Conservation (phyloP, 2,329 filamentous ascomycete species). For the Trichoderma oligosporum region DNA sequence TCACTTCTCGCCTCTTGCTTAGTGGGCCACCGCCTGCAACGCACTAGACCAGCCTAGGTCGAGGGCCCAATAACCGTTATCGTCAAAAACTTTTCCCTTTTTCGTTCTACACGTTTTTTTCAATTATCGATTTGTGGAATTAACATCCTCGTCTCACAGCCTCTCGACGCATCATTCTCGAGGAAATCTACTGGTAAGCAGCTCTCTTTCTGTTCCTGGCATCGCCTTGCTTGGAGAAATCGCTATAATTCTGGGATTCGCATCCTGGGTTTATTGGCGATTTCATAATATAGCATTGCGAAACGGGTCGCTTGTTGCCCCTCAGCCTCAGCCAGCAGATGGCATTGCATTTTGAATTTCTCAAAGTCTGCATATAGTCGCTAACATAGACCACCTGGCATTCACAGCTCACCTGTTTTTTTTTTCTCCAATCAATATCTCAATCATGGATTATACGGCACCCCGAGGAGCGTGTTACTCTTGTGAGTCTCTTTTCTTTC, state of each 20-base stretch:
- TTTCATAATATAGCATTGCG: background rate
- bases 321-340: constrained; percentile 15
- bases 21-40: constrained; percentile 18
- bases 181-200: constrained; percentile 7
- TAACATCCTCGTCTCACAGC: constrained; percentile 16
- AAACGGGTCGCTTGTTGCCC: constrained; percentile 14
- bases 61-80: constrained; percentile 20
- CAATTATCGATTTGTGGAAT: constrained; percentile 20
- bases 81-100: constrained; percentile 29
- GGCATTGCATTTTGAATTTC: background rate
- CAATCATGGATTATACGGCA: constrained; percentile 42
- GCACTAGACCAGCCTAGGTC: constrained; percentile 24
- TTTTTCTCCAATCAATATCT: constrained; percentile 6
- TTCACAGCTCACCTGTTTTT: background rate
- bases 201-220: background rate
- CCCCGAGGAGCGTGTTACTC: constrained; percentile 49
- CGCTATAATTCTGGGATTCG: background rate
- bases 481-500: constrained; percentile 38
- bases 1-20: constrained; percentile 4
- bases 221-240: background rate
- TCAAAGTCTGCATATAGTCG: constrained; percentile 1
- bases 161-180: constrained; percentile 24
- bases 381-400: background rate
- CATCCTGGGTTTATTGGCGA: background rate
- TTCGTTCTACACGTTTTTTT: constrained; percentile 22